Base-by-base conservation (phyloP, 139 green algal species). In the Closterium sp. region DNA sequence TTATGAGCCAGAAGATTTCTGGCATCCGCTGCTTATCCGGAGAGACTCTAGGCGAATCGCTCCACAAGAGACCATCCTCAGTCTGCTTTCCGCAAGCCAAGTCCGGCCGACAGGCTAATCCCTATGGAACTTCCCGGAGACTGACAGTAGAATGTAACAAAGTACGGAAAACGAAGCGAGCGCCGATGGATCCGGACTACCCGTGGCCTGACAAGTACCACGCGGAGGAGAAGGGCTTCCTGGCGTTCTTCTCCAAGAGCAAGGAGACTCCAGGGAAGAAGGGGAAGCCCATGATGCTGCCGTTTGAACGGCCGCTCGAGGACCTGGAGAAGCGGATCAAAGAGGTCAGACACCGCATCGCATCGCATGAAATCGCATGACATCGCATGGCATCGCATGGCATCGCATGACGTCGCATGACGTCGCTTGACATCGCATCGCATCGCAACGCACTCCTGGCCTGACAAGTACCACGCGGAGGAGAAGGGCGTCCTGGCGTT, bases 241-340 rank as follows among this genome's bases (percentile, higher is more conserved):
- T 94, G 16, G 33, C 91, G 25, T 94, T 93, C 33, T 34, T 94
- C 3, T 94, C 91, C 31, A 94, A 90, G 34, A 93, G 91, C 43
- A 43, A 89, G 30, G 36, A 91, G 6, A 30, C 21, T 9, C 36
- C 69, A 0, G 35, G 88, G 4, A 64, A 88, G 30, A 92, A 87
- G 6, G 85, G 23, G 33, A 94, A 94, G 90, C 91, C 84, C 33
- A n/a, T 92, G 28, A 91, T 38, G 21, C 95, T 99, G 21, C 97
- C 98, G 90, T 99, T 99, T 95, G 98, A 99, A 95, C 98, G 98
- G 95, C 97, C 97, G 0, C 94, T 99, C 30, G 95, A 98, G 34
- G 97, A 99, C 95, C 95, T 99, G 85, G 97, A 99, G 93, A 98
- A 98, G 94, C 95, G 97, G 66, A 99, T 99, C 95, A 97, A 97